Conservation (phyloP, 352 stramenopile genomes). For the Plasmopara halstedii region DNA sequence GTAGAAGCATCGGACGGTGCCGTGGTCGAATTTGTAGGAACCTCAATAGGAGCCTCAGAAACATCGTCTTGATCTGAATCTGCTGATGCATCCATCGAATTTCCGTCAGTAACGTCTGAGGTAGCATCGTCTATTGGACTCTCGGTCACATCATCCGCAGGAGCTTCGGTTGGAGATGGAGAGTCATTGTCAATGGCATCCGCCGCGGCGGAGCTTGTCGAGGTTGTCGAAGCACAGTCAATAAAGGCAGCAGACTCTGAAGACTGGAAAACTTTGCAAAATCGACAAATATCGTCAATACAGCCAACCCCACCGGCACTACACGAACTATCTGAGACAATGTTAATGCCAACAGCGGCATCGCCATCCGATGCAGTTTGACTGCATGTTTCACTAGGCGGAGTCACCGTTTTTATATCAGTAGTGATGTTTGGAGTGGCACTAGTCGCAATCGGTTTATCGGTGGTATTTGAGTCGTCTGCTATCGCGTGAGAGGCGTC, state of each 20-base stretch:
- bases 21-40: not conserved
- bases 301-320: conserved; percentile 8
- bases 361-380: conserved; percentile 18
- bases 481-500: not conserved
- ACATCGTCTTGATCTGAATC: no score
- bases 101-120: no score
- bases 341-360: conserved; percentile 18
- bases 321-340: conserved; percentile 21
- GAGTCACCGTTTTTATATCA: not conserved
- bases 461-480: not conserved
- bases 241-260: conserved; percentile 5
- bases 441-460: not conserved
- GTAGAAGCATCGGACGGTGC: not conserved
- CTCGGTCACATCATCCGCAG: not conserved
- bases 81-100: no score
- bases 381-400: conserved; percentile 4
- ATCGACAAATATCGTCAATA: conserved; percentile 13
- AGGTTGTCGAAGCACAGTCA: conserved; percentile 2
- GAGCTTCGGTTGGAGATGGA: not conserved
- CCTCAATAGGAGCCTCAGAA: not conserved
- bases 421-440: not conserved
- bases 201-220: not conserved
- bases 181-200: not conserved
- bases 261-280: conserved; percentile 11
- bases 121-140: not conserved